Conservation (phyloP, 2,329 filamentous ascomycete genomes). For the Alternaria tenuissima region DNA sequence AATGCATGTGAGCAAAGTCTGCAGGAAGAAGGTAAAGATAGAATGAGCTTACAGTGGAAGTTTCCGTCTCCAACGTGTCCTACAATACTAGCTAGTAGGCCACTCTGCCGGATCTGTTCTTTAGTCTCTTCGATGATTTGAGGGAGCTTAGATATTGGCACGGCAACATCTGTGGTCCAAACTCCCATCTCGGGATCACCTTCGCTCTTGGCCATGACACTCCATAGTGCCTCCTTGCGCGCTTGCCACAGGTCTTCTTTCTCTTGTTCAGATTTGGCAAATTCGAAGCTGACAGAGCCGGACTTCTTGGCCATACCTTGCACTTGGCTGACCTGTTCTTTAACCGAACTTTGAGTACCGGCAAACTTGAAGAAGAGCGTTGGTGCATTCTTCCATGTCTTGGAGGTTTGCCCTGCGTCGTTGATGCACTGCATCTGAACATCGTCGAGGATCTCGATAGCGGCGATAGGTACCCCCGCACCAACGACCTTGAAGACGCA, state of each 20-base stretch:
- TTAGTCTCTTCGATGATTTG: slow-evolving; percentile 82
- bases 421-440: slow-evolving; percentile 84
- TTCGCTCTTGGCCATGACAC: slow-evolving; percentile 70
- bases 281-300: slow-evolving; percentile 73
- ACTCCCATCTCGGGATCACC: slow-evolving; percentile 67
- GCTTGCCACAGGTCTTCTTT: slow-evolving; percentile 77
- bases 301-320: slow-evolving; percentile 66
- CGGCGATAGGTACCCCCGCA: slow-evolving; percentile 82
- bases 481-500: slow-evolving; percentile 83
- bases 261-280: slow-evolving; percentile 70
- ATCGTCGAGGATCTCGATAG: slow-evolving; percentile 92
- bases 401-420: slow-evolving; percentile 68
- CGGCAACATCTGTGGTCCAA: slow-evolving; percentile 84
- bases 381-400: slow-evolving; percentile 72
- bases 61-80: slow-evolving; percentile 80
- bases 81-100: slow-evolving; percentile 71
- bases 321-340: slow-evolving; percentile 78
- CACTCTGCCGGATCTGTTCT: slow-evolving; percentile 68
- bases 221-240: slow-evolving; percentile 78
- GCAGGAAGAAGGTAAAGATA: neutral
- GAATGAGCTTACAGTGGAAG: slow-evolving; percentile 66
- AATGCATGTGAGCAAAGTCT: slow-evolving; percentile 4
- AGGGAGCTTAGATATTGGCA: slow-evolving; percentile 74
- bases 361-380: slow-evolving; percentile 81
- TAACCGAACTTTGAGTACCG: slow-evolving; percentile 72